Conservation (phyloP, 805 yeast species). For the Scheffersomyces stipitis region DNA sequence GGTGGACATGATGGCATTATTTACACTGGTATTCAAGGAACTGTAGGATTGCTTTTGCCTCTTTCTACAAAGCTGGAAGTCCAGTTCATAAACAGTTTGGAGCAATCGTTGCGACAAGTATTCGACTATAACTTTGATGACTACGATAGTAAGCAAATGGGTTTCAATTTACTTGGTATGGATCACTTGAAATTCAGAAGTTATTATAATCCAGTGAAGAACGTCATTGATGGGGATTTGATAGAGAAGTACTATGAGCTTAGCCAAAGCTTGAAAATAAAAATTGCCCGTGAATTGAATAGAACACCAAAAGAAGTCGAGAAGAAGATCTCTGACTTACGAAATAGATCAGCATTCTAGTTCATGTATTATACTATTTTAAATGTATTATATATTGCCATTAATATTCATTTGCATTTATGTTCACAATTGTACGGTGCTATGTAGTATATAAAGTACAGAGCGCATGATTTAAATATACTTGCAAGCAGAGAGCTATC, state of each 20-base stretch:
- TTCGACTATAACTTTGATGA: constrained; percentile 25
- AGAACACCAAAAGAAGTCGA: constrained; percentile 50
- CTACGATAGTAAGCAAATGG: constrained; percentile 22
- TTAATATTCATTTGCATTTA: too few relatives aligned
- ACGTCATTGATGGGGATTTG: constrained; percentile 85
- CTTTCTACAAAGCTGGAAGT: constrained; percentile 61
- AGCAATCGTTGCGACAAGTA: constrained; percentile 40
- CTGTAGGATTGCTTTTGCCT: constrained; percentile 74
- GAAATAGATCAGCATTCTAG: constrained; percentile 43
- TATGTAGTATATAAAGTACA: too few relatives aligned
- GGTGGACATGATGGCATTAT: constrained; percentile 69
- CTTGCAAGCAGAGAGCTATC: too few relatives aligned
- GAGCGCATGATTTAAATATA: too few relatives aligned
- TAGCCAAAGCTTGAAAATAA: constrained; percentile 30
- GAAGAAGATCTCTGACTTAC: constrained; percentile 50
- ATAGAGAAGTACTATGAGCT: constrained; percentile 56
- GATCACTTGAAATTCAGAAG: constrained; percentile 71
- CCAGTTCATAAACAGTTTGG: constrained; percentile 55
- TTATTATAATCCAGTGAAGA: constrained; percentile 75
- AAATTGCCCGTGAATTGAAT: constrained; percentile 43
- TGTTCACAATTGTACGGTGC: too few relatives aligned
- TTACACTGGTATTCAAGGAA: constrained; percentile 80
- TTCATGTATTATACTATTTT: too few relatives aligned
- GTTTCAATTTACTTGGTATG: constrained; percentile 53
- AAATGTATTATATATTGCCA: too few relatives aligned